Percentiles rank a stretch among this genome's conserved stretches.
Evolutionary conservation across 495 filamentous ascomycete genomes (phyloP).

Genomic region (Penicillium manginii): DNA sequence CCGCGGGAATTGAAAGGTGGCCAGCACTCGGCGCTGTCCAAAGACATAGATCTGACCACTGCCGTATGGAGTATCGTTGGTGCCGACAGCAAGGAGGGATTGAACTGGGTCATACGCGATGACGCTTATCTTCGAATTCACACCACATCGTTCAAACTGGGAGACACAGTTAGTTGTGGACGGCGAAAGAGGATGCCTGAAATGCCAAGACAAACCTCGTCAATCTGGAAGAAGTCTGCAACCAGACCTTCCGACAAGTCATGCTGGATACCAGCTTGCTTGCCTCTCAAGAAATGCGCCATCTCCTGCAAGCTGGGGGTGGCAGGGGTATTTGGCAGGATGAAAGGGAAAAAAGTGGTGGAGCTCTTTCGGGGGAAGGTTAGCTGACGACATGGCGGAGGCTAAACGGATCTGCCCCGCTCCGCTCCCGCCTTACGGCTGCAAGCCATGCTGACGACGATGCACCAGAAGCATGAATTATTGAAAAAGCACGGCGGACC

Average conservation of each 20-base stretch:
- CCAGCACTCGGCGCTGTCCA: constrained; percentile 78
- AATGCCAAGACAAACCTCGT: constrained; percentile 64
- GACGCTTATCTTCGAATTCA: constrained; percentile 82
- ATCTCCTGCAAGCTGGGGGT: constrained; percentile 45
- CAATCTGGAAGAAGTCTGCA: constrained; percentile 75
- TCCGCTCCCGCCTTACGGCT: constrained; percentile 29
- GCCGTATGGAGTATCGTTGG: constrained; percentile 76
- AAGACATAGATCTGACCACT: constrained; percentile 88
- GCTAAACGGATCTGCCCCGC: constrained; percentile 37
- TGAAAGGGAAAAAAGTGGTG: constrained; percentile 20
- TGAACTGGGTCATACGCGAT: constrained; percentile 92
- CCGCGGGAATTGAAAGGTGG: constrained; percentile 64
- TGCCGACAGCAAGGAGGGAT: constrained; percentile 91
- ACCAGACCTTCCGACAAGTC: constrained; percentile 83
- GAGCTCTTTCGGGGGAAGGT: constrained; percentile 22
- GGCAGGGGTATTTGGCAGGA: constrained; percentile 14
- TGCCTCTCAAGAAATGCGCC: constrained; percentile 85
- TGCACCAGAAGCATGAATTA: neutral
- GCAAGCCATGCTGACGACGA: neutral
- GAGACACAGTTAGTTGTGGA: constrained; percentile 25
- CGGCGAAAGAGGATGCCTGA: constrained; percentile 32
- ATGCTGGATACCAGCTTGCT: constrained; percentile 88
- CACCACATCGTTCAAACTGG: constrained; percentile 77
- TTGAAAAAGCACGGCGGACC: neutral
- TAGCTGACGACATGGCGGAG: constrained; percentile 36